Base-by-base conservation (phyloP, 371 early-diverging fungal species). In the Mortierella sp. region DNA sequence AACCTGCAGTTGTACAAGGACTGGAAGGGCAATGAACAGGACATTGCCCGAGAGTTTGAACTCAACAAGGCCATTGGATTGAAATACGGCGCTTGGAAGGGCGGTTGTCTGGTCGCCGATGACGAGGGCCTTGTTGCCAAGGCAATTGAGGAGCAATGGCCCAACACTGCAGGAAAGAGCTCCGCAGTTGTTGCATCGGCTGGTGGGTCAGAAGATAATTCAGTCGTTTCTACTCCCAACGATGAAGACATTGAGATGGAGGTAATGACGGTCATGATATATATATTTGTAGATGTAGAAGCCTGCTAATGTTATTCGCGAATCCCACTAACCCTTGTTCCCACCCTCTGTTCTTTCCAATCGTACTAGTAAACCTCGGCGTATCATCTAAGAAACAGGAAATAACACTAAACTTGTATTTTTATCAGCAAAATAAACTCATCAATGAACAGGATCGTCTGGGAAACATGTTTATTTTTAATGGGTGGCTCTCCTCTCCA, bases 1-100 rank as follows among this genome's bases (percentile, higher is more conserved):
- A 97, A 97, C 76, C 87, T 97, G 60, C 96, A 97, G 83, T 84
- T 96, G 44, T 97, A 97, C 86, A 91, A 93, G 75, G 95, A 93
- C 68, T 97, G 97, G 97, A 95, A 93, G 80, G 97, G 97, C 3
- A 89, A 90, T 80, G 93, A 89, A 44, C 91, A 91, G 18, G 95
- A 90, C 58, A 95, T 97, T 70, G 88, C 90, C 54, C 83, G 89
- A 49, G 97, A 97, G 78, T 96, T 94, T 77, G 93, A 94, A 55
- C 89, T 92, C 60, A 97, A 97, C 88, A 96, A 96, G 83, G 92
- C 91, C 5, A 91, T 97, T 78, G 97, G 97, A 6, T 72, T 95
- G n/a, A 90, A 93, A 77, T 91, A 91, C 78, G 94, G 93, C 8
- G 88, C 93, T 35, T 97, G 96, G 97, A 97, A 97, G 76, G 93